These are phyloP conservation scores for Mycothermus thermophilus DNA, from an alignment of 495 filamentous ascomycete genomes.

Conservation along the genomic window DNA sequence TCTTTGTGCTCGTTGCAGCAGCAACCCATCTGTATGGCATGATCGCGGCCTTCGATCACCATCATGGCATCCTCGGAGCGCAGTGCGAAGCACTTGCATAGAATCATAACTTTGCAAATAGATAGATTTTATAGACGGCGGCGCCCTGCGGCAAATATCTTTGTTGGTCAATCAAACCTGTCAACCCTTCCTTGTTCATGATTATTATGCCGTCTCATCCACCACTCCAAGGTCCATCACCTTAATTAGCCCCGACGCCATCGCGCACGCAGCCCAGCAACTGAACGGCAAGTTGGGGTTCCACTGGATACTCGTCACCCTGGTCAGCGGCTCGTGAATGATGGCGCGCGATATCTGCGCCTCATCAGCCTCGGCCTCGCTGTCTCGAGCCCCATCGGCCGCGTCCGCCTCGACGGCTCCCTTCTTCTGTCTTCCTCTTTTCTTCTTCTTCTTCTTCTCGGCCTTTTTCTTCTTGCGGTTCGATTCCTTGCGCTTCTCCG, in stretches of 20 bases:
- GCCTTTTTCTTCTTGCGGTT: constrained; percentile 39
- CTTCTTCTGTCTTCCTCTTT: constrained; percentile 24
- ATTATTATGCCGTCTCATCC: too few relatives aligned
- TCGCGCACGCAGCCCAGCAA: constrained; percentile 40
- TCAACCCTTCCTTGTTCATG: too few relatives aligned
- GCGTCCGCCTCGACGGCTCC: constrained; percentile 11
- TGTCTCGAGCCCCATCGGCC: constrained; percentile 14
- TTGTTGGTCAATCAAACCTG: too few relatives aligned
- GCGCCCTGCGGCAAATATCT: too few relatives aligned
- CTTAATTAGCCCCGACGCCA: constrained; percentile 34
- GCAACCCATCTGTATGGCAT: constrained; percentile 50
- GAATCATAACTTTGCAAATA: constrained; percentile 32
- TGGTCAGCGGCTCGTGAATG: constrained; percentile 31
- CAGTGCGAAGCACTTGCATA: constrained; percentile 27
- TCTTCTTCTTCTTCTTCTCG: constrained; percentile 43
- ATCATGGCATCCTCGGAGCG: constrained; percentile 27
- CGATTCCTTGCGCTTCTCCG: constrained; percentile 49
- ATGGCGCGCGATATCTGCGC: constrained; percentile 24
- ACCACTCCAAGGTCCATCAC: constrained; percentile 35
- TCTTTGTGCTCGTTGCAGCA: constrained; percentile 55
- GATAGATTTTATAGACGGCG: too few relatives aligned
- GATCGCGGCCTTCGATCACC: constrained; percentile 36
- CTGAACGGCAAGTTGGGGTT: constrained; percentile 35
- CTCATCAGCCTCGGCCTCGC: constrained; percentile 15
- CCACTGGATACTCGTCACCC: constrained; percentile 32